These are phyloP conservation scores for Reticulascus tulasneorum DNA, from an alignment of 2,329 filamentous ascomycete genomes.

Conservation along the genomic window DNA sequence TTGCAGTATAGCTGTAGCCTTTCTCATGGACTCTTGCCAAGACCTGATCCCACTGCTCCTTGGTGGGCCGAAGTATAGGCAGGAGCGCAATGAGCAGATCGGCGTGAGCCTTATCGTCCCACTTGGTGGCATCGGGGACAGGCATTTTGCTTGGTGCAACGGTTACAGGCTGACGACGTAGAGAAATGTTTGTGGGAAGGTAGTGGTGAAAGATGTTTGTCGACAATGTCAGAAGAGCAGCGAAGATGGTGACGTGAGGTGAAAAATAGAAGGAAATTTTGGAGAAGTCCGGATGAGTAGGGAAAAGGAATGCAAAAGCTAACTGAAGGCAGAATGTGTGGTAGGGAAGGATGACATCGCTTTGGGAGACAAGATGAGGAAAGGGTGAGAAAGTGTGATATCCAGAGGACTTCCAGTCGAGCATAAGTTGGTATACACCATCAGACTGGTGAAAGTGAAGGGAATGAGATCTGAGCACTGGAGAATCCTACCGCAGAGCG, in stretches of 20 bases:
- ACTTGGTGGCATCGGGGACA: conserved; percentile 12
- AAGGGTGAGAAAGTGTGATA: conserved; percentile 8
- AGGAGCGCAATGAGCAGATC: conserved; percentile 34
- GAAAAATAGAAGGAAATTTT: background rate
- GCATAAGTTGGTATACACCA: conserved; percentile 16
- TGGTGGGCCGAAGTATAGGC: conserved; percentile 29
- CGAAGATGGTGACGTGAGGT: background rate
- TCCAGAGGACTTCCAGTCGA: background rate
- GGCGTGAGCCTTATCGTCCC: conserved; percentile 34
- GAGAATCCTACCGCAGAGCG: conserved; percentile 34
- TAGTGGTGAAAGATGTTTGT: background rate
- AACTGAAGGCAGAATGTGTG: no score
- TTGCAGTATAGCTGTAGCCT: conserved; percentile 34
- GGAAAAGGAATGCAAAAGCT: no score
- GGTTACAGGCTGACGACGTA: conserved; percentile 3
- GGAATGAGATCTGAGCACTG: conserved; percentile 1
- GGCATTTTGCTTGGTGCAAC: conserved; percentile 7
- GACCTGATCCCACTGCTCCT: conserved; percentile 27
- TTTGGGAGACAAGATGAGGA: conserved; percentile 1
- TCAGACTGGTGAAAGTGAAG: background rate
- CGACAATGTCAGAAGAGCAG: background rate
- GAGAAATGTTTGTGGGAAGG: background rate
- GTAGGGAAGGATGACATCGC: no score
- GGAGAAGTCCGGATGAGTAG: background rate
- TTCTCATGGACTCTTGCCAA: conserved; percentile 24